phyloP scores from a whole-genome alignment of 2,329 filamentous ascomycete species.

The Fusarium sambucinum region DNA sequence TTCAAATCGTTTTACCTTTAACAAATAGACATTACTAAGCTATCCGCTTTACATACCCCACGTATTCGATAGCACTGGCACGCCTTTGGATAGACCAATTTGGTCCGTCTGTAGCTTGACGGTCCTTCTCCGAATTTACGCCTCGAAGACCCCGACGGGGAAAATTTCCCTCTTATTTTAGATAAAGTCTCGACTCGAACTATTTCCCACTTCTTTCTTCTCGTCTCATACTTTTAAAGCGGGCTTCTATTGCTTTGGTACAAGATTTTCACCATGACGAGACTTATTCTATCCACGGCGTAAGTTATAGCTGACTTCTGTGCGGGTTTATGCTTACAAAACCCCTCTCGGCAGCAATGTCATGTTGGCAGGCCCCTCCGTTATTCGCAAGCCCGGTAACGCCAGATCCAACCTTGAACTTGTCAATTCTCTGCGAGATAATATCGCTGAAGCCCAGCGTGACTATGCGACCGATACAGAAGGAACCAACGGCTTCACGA shows the following conservation, averaged over 20 bases:
- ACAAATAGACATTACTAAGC: conserved; percentile 28
- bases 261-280: conserved; percentile 67
- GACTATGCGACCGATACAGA: conserved; percentile 60
- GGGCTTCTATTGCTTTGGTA: not conserved
- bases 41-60: conserved; percentile 32
- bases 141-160: conserved; percentile 39
- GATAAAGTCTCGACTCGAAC: conserved; percentile 12
- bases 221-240: not conserved
- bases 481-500: conserved; percentile 51
- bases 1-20: conserved; percentile 4
- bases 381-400: conserved; percentile 79
- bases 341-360: conserved; percentile 71
- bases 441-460: conserved; percentile 80
- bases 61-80: conserved; percentile 18
- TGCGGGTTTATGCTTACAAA: conserved; percentile 40
- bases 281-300: conserved; percentile 88
- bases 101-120: conserved; percentile 32
- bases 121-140: conserved; percentile 43
- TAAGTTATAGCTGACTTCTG: conserved; percentile 59
- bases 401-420: conserved; percentile 94
- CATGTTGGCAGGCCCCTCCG: conserved; percentile 84
- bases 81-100: conserved; percentile 44
- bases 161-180: conserved; percentile 40
- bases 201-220: conserved; percentile 7
- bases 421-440: conserved; percentile 86